These are phyloP conservation scores for Colletotrichum sp. DNA, from an alignment of 2,329 filamentous ascomycete species.

Conservation along the genomic window DNA sequence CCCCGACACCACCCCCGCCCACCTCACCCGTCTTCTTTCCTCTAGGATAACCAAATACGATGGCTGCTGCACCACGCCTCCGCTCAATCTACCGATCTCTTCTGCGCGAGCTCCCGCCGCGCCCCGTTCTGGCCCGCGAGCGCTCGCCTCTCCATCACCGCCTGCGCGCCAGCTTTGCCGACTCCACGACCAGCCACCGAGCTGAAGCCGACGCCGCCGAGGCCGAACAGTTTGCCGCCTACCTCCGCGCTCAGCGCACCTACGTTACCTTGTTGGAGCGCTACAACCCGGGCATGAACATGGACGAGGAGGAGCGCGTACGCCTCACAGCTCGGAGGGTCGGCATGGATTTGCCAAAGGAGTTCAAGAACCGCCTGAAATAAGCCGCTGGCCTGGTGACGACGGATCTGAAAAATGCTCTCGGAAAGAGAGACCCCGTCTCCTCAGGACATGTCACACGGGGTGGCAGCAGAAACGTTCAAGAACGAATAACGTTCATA, in stretches of 20 bases:
- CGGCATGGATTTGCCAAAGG: constrained; percentile 84
- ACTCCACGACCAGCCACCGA: constrained; percentile 27
- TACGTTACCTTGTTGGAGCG: constrained; percentile 84
- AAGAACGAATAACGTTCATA: neutral
- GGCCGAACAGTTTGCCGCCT: constrained; percentile 80
- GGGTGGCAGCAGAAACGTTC: neutral
- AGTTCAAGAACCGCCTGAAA: constrained; percentile 44
- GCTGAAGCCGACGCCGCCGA: constrained; percentile 38
- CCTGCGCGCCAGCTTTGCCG: constrained; percentile 68
- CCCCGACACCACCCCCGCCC: neutral
- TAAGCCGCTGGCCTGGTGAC: neutral
- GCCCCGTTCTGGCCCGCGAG: constrained; percentile 57
- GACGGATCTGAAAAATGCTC: neutral
- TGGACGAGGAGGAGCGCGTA: constrained; percentile 86
- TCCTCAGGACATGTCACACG: neutral
- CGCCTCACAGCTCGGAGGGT: constrained; percentile 84
- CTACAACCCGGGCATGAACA: constrained; percentile 91
- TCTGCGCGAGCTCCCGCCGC: constrained; percentile 86
- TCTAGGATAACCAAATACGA: constrained; percentile 13
- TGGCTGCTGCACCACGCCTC: constrained; percentile 44
- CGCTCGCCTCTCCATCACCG: constrained; percentile 74
- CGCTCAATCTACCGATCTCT: constrained; percentile 87
- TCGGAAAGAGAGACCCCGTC: neutral
- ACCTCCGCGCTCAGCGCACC: constrained; percentile 83
- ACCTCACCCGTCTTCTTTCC: neutral